Percentiles rank a stretch among this genome's conserved stretches.
Conservation (phyloP, 1,139 yeast species). For the Insectozyma bohioensis region DNA sequence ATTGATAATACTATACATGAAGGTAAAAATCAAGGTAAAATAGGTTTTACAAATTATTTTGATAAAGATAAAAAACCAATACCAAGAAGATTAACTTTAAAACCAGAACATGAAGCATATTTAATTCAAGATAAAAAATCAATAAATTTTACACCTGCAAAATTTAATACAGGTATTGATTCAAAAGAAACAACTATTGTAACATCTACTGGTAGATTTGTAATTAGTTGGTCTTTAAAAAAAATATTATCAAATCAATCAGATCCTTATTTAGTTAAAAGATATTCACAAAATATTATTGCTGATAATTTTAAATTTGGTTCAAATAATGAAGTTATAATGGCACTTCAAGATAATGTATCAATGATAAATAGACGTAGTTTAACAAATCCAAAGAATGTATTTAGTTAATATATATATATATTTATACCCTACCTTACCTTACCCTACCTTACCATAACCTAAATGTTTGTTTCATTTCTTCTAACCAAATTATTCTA, state of each 20-base stretch:
- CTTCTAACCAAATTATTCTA: slow-evolving; percentile 61
- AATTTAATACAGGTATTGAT: slow-evolving; percentile 68
- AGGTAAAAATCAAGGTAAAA: slow-evolving; percentile 58
- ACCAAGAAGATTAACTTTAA: slow-evolving; percentile 64
- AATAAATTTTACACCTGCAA: slow-evolving; percentile 66
- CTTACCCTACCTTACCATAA: slow-evolving; percentile 21
- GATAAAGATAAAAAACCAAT: slow-evolving; percentile 65
- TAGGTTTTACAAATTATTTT: slow-evolving; percentile 68
- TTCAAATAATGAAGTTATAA: slow-evolving; percentile 65
- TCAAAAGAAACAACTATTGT: slow-evolving; percentile 69
- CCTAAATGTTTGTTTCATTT: slow-evolving; percentile 55
- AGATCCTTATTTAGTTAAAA: slow-evolving; percentile 62
- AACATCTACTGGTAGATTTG: slow-evolving; percentile 78
- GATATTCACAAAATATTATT: slow-evolving; percentile 61
- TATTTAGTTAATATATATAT: slow-evolving; percentile 9
- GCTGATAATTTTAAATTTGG: slow-evolving; percentile 81
- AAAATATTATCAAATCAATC: slow-evolving; percentile 50
- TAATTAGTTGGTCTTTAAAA: slow-evolving; percentile 76
- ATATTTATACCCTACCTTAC: no score
- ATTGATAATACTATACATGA: slow-evolving; percentile 63
- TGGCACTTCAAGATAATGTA: slow-evolving; percentile 72
- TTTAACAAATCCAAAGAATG: slow-evolving; percentile 52
- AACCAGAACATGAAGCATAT: slow-evolving; percentile 71
- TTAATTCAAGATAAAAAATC: slow-evolving; percentile 51
- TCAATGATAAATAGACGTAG: slow-evolving; percentile 59